Conservation (phyloP, 2,329 filamentous ascomycete species). For the Nakataea oryzae region DNA sequence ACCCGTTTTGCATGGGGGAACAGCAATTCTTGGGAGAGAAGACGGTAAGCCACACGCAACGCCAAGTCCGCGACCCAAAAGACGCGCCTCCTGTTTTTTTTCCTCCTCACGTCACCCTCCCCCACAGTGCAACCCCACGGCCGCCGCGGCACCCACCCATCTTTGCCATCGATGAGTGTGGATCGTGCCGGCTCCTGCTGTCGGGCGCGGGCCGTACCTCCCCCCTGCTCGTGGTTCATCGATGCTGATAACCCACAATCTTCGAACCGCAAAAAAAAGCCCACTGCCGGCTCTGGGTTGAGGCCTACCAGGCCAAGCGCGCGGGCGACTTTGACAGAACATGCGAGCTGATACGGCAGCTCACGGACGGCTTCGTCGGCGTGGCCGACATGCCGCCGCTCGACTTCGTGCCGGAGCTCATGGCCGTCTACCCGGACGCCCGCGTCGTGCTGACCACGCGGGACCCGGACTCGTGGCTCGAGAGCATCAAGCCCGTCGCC, state of each 20-base stretch:
- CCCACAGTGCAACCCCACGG: background rate
- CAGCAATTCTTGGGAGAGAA: constrained; percentile 21
- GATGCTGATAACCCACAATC: background rate
- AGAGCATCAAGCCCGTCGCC: constrained; percentile 11
- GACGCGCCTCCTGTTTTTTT: background rate
- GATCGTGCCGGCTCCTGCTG: background rate
- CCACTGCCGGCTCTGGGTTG: constrained; percentile 1
- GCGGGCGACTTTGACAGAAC: constrained; percentile 2
- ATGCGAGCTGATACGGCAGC: constrained; percentile 13
- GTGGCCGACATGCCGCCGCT: constrained; percentile 26
- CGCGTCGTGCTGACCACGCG: constrained; percentile 26
- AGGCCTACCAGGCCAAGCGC: constrained; percentile 4
- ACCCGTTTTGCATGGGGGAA: constrained; percentile 38
- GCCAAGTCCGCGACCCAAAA: no score
- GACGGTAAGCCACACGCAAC: constrained; percentile 15
- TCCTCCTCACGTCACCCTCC: background rate
- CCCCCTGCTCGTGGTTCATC: background rate
- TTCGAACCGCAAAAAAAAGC: background rate
- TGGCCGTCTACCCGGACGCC: constrained; percentile 31
- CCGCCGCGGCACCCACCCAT: background rate
- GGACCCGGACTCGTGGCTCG: constrained; percentile 19
- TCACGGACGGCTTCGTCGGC: constrained; percentile 26
- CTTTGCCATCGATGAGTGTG: background rate
- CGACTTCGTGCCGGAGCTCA: constrained; percentile 27
- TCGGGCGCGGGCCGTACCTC: background rate